Evolutionary conservation across 2,329 filamentous ascomycete species (phyloP).

Genomic region (Piedraia hortae): DNA sequence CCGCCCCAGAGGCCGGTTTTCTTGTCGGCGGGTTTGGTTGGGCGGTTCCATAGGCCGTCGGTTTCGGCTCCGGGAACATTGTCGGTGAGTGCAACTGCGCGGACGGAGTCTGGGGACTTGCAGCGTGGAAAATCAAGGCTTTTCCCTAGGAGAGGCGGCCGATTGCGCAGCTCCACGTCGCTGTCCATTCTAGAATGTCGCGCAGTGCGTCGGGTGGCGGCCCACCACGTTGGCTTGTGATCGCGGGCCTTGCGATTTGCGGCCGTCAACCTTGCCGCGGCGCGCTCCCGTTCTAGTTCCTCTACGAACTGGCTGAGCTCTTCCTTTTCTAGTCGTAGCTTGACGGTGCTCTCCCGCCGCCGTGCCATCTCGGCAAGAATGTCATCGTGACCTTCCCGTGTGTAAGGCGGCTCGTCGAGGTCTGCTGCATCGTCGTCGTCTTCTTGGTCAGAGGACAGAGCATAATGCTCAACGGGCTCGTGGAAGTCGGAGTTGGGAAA

Average conservation of each 20-base stretch:
- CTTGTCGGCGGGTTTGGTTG: too few relatives aligned
- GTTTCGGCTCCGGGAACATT: too few relatives aligned
- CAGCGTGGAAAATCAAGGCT: slow-evolving; percentile 62
- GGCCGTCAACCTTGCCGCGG: slow-evolving; percentile 15
- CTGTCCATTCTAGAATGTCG: too few relatives aligned
- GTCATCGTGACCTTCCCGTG: slow-evolving; percentile 14
- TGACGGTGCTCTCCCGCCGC: slow-evolving; percentile 32
- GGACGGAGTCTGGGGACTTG: slow-evolving; percentile 55
- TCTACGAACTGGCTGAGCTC: slow-evolving; percentile 59
- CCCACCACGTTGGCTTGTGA: slow-evolving; percentile 18
- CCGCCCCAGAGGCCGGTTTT: too few relatives aligned
- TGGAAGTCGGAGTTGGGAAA: slow-evolving; percentile 45
- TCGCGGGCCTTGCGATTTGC: slow-evolving; percentile 4
- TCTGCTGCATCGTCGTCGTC: slow-evolving; percentile 11
- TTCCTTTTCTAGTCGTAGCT: slow-evolving; percentile 45
- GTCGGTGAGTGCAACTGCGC: too few relatives aligned
- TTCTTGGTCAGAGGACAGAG: slow-evolving; percentile 30
- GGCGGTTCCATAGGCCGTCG: too few relatives aligned
- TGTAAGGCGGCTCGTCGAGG: slow-evolving; percentile 14
- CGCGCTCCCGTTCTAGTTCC: slow-evolving; percentile 26
- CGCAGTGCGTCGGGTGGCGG: too few relatives aligned
- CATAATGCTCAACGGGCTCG: slow-evolving; percentile 44
- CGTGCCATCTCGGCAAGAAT: slow-evolving; percentile 7
- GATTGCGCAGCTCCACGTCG: too few relatives aligned
- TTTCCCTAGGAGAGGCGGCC: slow-evolving; percentile 65